A percentile compares a stretch with the other conserved stretches of the same genome.
Evolutionary conservation across 805 yeast species (phyloP).

Genomic region (Candida chilensis): DNA sequence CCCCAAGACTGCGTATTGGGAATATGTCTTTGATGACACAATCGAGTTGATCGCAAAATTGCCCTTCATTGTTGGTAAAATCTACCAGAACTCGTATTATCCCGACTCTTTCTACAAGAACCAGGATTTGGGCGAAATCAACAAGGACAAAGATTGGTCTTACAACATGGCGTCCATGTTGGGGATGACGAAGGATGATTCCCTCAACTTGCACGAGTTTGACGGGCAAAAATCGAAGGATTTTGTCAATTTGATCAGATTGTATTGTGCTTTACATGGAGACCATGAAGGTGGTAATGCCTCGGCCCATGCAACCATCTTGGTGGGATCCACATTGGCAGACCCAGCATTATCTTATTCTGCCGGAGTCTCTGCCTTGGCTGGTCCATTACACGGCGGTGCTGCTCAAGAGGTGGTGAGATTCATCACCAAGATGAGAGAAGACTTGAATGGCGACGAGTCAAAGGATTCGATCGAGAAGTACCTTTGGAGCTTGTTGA

Average conservation of each 20-base stretch:
- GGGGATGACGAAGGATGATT: slow-evolving; percentile 21
- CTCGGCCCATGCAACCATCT: slow-evolving; percentile 79
- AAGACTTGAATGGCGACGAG: slow-evolving; percentile 52
- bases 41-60: slow-evolving; percentile 74
- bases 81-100: slow-evolving; percentile 53
- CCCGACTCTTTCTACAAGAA: slow-evolving; percentile 49
- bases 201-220: slow-evolving; percentile 1
- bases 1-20: slow-evolving; percentile 78
- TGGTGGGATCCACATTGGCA: slow-evolving; percentile 76
- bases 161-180: slow-evolving; percentile 50
- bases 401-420: slow-evolving; percentile 84
- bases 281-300: slow-evolving; percentile 92
- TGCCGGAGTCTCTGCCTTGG: slow-evolving; percentile 79
- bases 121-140: slow-evolving; percentile 38
- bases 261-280: slow-evolving; percentile 74
- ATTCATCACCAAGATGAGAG: slow-evolving; percentile 65
- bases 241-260: slow-evolving; percentile 72
- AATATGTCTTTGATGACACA: slow-evolving; percentile 73
- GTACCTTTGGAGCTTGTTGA: slow-evolving; percentile 71
- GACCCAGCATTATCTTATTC: slow-evolving; percentile 73
- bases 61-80: slow-evolving; percentile 74
- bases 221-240: slow-evolving; percentile 45
- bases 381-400: slow-evolving; percentile 84
- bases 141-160: slow-evolving; percentile 55
- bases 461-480: slow-evolving; percentile 62